phyloP scores from a whole-genome alignment of 495 filamentous ascomycete species.

The Penicillium bialowiezense region DNA sequence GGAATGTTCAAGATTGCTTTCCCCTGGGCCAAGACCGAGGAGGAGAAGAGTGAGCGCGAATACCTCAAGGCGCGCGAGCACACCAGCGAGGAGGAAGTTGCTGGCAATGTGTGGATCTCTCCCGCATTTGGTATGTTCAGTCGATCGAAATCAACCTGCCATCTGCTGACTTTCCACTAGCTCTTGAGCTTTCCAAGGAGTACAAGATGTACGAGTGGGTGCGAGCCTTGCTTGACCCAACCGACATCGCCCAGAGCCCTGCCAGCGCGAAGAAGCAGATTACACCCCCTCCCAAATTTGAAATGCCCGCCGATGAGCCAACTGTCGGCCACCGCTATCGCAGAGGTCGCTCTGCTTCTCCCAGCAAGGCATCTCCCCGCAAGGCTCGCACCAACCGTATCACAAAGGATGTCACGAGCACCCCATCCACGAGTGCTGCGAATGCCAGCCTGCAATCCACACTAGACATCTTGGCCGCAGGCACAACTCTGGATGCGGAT shows the following conservation, averaged over 20 bases:
- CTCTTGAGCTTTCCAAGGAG: constrained; percentile 79
- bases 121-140: constrained; percentile 66
- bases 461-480: constrained; percentile 42
- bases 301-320: constrained; percentile 42
- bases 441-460: constrained; percentile 50
- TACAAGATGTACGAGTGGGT: constrained; percentile 86
- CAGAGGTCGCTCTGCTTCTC: constrained; percentile 56
- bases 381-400: constrained; percentile 67
- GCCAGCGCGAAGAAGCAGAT: constrained; percentile 63
- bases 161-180: constrained; percentile 37
- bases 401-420: constrained; percentile 44
- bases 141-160: not conserved
- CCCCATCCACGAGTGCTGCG: constrained; percentile 44
- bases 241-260: constrained; percentile 58
- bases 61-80: constrained; percentile 74
- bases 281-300: constrained; percentile 66
- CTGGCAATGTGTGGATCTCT: constrained; percentile 94
- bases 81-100: constrained; percentile 86
- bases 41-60: constrained; percentile 83
- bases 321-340: constrained; percentile 36
- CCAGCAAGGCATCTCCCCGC: constrained; percentile 63
- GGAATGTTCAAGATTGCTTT: constrained; percentile 99
- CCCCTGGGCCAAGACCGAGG: constrained; percentile 80
- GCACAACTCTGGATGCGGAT: constrained; percentile 20
- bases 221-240: constrained; percentile 77